These are phyloP conservation scores for Colletotrichum sp. DNA, from an alignment of 2,329 filamentous ascomycete species.

Conservation along the genomic window DNA sequence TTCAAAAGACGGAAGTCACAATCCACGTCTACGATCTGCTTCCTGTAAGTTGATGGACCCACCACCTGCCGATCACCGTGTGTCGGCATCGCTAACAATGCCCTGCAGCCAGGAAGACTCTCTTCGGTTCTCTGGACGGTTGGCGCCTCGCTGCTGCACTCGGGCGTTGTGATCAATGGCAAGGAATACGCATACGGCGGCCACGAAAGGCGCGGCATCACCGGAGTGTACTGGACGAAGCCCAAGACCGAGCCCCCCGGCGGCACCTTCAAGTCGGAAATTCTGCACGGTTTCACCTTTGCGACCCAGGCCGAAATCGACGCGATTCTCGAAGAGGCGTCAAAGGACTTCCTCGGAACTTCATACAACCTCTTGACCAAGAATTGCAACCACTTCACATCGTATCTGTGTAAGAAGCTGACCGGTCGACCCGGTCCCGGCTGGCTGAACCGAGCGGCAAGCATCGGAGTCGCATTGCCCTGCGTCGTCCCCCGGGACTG, in stretches of 20 bases:
- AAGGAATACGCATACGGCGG: constrained; percentile 87
- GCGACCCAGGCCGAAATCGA: constrained; percentile 74
- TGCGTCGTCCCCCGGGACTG: constrained; percentile 85
- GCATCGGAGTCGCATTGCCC: constrained; percentile 79
- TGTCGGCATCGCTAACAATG: neutral
- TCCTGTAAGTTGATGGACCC: constrained; percentile 54
- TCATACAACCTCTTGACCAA: constrained; percentile 82
- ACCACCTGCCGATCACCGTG: neutral
- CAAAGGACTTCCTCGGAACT: constrained; percentile 75
- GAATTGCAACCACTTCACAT: constrained; percentile 91
- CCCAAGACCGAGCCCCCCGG: constrained; percentile 77
- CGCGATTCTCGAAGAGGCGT: constrained; percentile 69
- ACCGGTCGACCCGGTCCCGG: constrained; percentile 72
- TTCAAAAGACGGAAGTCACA: constrained; percentile 74
- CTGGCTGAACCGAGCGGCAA: constrained; percentile 86
- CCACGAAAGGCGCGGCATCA: constrained; percentile 72
- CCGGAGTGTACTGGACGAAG: constrained; percentile 84
- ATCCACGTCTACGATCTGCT: constrained; percentile 83
- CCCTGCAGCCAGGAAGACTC: constrained; percentile 70
- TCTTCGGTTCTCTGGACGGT: constrained; percentile 80
- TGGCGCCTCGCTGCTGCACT: constrained; percentile 80
- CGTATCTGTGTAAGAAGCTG: constrained; percentile 74
- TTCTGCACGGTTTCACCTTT: constrained; percentile 82
- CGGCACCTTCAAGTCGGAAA: constrained; percentile 75
- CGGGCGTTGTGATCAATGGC: constrained; percentile 81